phyloP scores from a whole-genome alignment of 2,329 filamentous ascomycete genomes.

The Colletotrichum sp. region DNA sequence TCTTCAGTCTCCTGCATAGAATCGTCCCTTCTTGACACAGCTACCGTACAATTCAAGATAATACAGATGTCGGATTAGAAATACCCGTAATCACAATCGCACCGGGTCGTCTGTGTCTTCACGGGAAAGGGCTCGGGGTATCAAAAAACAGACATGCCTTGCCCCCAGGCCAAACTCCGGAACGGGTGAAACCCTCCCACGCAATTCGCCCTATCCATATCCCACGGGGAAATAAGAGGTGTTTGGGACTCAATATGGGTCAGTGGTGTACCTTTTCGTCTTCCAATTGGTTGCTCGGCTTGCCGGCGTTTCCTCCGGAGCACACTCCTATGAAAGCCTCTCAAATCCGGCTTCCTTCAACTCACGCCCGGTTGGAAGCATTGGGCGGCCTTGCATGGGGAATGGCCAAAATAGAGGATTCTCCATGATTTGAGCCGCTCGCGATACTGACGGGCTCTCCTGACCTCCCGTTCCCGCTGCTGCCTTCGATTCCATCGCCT shows the following conservation, averaged over 20 bases:
- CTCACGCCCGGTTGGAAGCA: conserved; percentile 51
- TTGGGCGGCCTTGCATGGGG: conserved; percentile 63
- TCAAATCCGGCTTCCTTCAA: conserved; percentile 59
- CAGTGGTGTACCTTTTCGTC: not conserved
- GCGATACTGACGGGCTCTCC: conserved; percentile 15
- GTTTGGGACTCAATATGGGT: not conserved
- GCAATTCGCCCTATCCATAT: not conserved
- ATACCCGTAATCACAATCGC: not conserved
- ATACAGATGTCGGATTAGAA: not conserved
- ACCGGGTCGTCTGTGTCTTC: not conserved
- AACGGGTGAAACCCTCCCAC: not conserved
- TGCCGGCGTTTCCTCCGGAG: not conserved
- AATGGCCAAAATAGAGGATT: conserved; percentile 67
- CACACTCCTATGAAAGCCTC: conserved; percentile 30
- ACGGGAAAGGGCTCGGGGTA: conserved; percentile 8
- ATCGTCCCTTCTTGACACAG: not conserved
- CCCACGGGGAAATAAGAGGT: not conserved
- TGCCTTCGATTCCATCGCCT: not conserved
- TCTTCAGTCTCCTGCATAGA: not conserved
- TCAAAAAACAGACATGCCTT: conserved; percentile 17
- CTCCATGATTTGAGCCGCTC: conserved; percentile 43
- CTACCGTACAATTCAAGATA: not conserved
- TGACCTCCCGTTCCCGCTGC: not conserved
- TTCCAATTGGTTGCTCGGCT: not conserved
- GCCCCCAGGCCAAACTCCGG: conserved; percentile 10